phyloP scores from a whole-genome alignment of 2,329 filamentous ascomycete genomes.

The Ampelomyces quisqualis region DNA sequence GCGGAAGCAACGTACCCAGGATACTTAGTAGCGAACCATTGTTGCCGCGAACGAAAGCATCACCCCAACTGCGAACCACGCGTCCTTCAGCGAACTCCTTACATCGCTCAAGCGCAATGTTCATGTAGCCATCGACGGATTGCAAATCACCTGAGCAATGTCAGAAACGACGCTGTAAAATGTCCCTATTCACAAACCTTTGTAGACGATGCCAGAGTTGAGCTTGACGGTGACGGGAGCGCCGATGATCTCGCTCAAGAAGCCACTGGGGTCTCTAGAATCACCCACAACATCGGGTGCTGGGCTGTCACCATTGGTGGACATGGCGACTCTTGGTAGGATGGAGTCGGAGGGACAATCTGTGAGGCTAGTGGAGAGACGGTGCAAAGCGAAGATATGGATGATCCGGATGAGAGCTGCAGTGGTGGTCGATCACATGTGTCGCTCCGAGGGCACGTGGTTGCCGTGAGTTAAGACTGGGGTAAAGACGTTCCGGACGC shows the following conservation, averaged over 20 bases:
- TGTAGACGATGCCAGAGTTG: conserved; percentile 98
- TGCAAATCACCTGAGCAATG: conserved; percentile 78
- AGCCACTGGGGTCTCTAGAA: conserved; percentile 89
- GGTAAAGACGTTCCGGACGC: too few relatives aligned
- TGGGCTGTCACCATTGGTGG: conserved; percentile 64
- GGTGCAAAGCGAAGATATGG: too few relatives aligned
- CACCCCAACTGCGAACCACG: conserved; percentile 80
- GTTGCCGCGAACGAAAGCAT: conserved; percentile 94
- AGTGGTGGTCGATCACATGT: too few relatives aligned
- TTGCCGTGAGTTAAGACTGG: too few relatives aligned
- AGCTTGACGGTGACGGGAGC: conserved; percentile 94
- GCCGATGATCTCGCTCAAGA: conserved; percentile 91
- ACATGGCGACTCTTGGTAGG: conserved; percentile 17
- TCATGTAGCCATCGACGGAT: conserved; percentile 98
- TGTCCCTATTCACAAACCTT: conserved; percentile 59
- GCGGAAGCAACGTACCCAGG: conserved; percentile 1
- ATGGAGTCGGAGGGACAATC: background rate
- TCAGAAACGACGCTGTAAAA: conserved; percentile 8
- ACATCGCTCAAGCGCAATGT: conserved; percentile 94
- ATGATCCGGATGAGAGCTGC: background rate
- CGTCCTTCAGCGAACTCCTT: conserved; percentile 86
- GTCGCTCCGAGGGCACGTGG: too few relatives aligned
- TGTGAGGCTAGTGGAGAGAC: too few relatives aligned
- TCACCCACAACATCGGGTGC: conserved; percentile 61
- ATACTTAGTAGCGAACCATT: conserved; percentile 64